Base-by-base conservation (phyloP, 2,329 filamentous ascomycete genomes). In the Pseudogymnoascus sp. region DNA sequence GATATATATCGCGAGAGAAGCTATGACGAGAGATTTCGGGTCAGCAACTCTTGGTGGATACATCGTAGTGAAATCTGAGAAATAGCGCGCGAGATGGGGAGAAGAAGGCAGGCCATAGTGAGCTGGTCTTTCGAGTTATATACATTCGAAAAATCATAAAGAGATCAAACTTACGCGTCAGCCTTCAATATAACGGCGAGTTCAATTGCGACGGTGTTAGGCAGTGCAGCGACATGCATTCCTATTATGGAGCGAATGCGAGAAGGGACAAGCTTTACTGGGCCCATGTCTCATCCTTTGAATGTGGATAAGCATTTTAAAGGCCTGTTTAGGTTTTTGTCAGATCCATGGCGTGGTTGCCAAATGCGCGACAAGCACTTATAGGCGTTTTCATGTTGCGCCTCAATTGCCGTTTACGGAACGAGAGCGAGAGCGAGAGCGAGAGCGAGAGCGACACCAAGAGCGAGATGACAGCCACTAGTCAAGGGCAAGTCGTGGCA, bases 1-100 rank as follows among this genome's bases (percentile, higher is more conserved):
- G 29, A 59, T 11, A 61, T 64, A 63, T 26, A 66, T 66, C 12
- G 37, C 5, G 26, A 67, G 60, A 10, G 47, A 54, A 31, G 47
- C 47, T 16, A 54, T 31, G 5, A 54, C 47, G 3, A 54, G 47
- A 31, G 47, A 31, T 11, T 54, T 54, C 23, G 47, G 47, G 26
- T 54, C 47, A 14, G 47, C 8, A 57, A 57, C 23, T 57, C 26
- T 57, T 57, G 26, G 8, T 34, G 47, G 26, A 31, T 57, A 57
- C 47, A 57, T 57, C 16, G 47, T 57, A 18, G n/a, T 31, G 47
- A 31, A 16, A 16, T 31, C 16, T 31, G 8, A 54, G n/a, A 57
- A 12, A 16, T n/a, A 4, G 47, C 26, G 26, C 14, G 26, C n/a
- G 47, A 31, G 47, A 57, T 57, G 47, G 10, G 6, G 26, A 57